Evolutionary conservation across 345 rosid species (phyloP).

Genomic region (Brassica napus): DNA sequence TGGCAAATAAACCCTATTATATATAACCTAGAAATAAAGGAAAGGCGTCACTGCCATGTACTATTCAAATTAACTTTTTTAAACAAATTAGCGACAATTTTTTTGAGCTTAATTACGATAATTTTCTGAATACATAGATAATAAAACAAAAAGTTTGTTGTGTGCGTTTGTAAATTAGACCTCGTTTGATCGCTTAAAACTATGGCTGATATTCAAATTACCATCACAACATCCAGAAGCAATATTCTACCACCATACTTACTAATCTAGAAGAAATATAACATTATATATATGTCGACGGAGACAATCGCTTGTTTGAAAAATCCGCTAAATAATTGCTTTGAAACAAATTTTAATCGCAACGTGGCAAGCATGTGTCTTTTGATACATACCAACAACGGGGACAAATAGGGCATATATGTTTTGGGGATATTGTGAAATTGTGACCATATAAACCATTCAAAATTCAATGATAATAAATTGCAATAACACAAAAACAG

Average conservation of each 20-base stretch:
- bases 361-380: conserved; percentile 26
- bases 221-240: conserved; percentile 10
- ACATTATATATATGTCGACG: not conserved
- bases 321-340: not conserved
- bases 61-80: not conserved
- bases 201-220: not conserved
- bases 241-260: not conserved
- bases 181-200: not conserved
- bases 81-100: not conserved
- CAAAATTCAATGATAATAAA: conserved; percentile 26
- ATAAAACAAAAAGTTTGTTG: not conserved
- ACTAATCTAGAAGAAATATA: not conserved
- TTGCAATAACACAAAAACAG: conserved; percentile 25
- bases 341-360: not conserved
- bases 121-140: not conserved
- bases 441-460: conserved; percentile 33
- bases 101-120: not conserved
- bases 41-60: not conserved
- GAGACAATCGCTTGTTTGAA: conserved; percentile 5
- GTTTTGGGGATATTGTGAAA: conserved; percentile 36
- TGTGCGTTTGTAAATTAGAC: not conserved
- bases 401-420: conserved; percentile 42
- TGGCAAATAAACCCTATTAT: too few relatives aligned
- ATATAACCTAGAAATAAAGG: not conserved
- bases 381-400: conserved; percentile 14